A percentile compares a stretch with the other conserved stretches of the same genome.
Evolutionary conservation across 2,329 filamentous ascomycete genomes (phyloP).

Genomic region (Plenodomus tracheiphilus): DNA sequence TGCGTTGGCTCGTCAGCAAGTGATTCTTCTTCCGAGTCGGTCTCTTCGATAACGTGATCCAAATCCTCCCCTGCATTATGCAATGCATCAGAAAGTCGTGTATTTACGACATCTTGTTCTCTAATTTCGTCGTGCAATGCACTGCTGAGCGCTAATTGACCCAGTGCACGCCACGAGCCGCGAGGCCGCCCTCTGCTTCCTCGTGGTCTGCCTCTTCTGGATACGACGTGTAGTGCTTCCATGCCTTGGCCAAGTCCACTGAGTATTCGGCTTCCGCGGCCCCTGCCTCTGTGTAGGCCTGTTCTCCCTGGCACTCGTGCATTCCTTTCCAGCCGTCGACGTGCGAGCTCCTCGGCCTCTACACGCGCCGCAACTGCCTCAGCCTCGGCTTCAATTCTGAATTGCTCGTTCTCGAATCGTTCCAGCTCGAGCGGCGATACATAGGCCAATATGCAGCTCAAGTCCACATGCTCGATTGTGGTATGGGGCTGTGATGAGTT

Average conservation of each 20-base stretch:
- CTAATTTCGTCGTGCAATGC: conserved; percentile 3
- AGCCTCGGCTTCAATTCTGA: conserved; percentile 30
- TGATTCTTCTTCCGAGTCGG: conserved; percentile 13
- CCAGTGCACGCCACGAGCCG: conserved; percentile 14
- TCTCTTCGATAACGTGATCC: conserved; percentile 13
- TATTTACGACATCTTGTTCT: conserved; percentile 3
- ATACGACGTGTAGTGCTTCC: conserved; percentile 1
- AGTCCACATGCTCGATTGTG: conserved; percentile 19
- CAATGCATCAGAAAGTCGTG: background rate
- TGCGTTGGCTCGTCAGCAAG: conserved; percentile 2
- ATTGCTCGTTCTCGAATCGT: conserved; percentile 39
- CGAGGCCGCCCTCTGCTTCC: conserved; percentile 18
- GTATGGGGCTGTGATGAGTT: conserved; percentile 1
- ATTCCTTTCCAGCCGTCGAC: conserved; percentile 28
- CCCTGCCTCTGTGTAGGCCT: conserved; percentile 9
- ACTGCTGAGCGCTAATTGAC: background rate
- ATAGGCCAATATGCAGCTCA: conserved; percentile 34
- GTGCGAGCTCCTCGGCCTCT: conserved; percentile 25
- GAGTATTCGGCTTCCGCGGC: conserved; percentile 9
- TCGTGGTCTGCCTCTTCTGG: conserved; percentile 9
- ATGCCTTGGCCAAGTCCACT: conserved; percentile 9
- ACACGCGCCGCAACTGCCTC: conserved; percentile 21
- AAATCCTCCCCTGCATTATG: conserved; percentile 4
- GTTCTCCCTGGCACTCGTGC: conserved; percentile 12
- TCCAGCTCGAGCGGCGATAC: conserved; percentile 37